Percentiles rank a stretch among this genome's conserved stretches.
Evolutionary conservation across 441 rosid species (phyloP).

Genomic region (Hura crepitans): DNA sequence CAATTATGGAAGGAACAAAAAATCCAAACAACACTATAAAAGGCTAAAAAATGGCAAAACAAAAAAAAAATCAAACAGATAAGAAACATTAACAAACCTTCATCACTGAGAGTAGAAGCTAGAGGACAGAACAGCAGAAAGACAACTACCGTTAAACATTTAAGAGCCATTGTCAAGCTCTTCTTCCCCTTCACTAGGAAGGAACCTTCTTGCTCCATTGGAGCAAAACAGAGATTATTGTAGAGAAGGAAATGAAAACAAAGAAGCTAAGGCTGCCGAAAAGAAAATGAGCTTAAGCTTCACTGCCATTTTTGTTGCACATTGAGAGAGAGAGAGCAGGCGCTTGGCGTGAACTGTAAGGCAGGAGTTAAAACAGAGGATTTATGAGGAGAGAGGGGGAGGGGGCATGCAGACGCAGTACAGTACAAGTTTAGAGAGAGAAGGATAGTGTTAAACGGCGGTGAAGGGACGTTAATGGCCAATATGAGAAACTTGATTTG

Average conservation of each 20-base stretch:
- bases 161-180: not conserved
- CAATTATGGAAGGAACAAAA: not conserved
- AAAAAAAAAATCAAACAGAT: not conserved
- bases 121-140: slow-evolving; percentile 30
- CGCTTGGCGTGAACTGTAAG: slow-evolving; percentile 81
- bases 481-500: not conserved
- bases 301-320: not conserved
- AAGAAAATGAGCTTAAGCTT: not conserved
- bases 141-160: slow-evolving; percentile 11
- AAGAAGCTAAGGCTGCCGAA: not conserved
- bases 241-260: not conserved
- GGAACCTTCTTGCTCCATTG: not conserved
- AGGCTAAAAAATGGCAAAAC: not conserved
- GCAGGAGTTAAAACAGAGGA: slow-evolving; percentile 38
- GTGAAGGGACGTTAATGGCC: slow-evolving; percentile 33
- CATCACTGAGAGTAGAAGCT: slow-evolving; percentile 44
- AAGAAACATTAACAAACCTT: slow-evolving; percentile 41
- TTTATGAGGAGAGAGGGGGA: slow-evolving; percentile 53
- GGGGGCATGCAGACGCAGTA: too few relatives aligned
- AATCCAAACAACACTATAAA: not conserved
- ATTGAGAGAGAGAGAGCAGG: slow-evolving; percentile 34
- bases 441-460: slow-evolving; percentile 46
- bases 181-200: not conserved
- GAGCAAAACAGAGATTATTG: not conserved
- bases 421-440: slow-evolving; percentile 5